Base-by-base conservation (phyloP, 805 yeast genomes). In the Saccharomycopsis capsularis region DNA sequence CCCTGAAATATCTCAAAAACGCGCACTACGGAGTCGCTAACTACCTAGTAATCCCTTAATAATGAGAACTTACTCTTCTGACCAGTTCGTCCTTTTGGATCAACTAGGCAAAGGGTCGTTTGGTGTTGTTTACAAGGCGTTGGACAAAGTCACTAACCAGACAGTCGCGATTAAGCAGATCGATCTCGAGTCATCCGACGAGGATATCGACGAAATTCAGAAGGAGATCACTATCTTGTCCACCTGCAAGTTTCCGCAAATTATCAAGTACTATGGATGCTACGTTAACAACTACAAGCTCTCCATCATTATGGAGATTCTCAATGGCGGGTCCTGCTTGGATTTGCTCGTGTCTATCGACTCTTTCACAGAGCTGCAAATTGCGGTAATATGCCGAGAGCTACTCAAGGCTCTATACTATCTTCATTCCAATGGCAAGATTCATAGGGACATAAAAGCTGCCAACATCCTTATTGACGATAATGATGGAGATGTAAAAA, bases 371-470 rank as follows among this genome's bases (percentile, higher is more conserved):
- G 86, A 82, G 59, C 70, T 69, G 25, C 67, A 65, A 2, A 75
- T 85, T 25, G 78, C 80, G 50, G 60, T 70, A 21, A 70, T 85
- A 0, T 65, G 81, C 51, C 63, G 68, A 25, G 81, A 81, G 46
- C 68, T 85, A 3, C 63, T 85, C 21, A 54, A 68, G 7, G 95
- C 88, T 0, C 67, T 85, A 37, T 68, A 68, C 4, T 85, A 85
- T 62, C 64, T 85, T 43, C 97, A 90, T 62, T 63, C 66, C 7
- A 82, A 85, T 58, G 73, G 73, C 29, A 85, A 82, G 56, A 85
- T 90, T 34, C 98, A 90, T 62, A 73, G 98, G 42, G 98, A 90
- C 65, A 79, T 90, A 43, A 90, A 90, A 62, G 85, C 91, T 53
- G 97, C 96, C 4, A 90, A 90, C 60, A 82, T 90, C 15, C 68